These are phyloP conservation scores for Pseudopithomyces chartarum DNA, from an alignment of 2,329 filamentous ascomycete species.

Conservation along the genomic window DNA sequence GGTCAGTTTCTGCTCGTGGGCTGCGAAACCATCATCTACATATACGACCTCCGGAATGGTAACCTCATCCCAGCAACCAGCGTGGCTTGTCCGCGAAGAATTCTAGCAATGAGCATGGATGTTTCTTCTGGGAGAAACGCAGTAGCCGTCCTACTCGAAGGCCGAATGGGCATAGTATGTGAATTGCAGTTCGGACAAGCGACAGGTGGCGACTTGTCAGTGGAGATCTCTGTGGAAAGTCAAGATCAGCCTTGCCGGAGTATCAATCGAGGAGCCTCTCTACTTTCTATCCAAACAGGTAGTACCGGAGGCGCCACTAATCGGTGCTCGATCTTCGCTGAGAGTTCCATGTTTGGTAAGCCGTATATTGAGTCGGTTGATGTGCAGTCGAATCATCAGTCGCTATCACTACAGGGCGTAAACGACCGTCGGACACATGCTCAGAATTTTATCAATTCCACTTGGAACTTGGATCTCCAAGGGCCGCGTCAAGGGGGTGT, in stretches of 20 bases:
- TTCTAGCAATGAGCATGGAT: slow-evolving; percentile 67
- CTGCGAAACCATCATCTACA: slow-evolving; percentile 58
- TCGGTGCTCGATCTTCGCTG: slow-evolving; percentile 1
- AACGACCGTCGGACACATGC: slow-evolving; percentile 25
- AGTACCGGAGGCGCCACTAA: slow-evolving; percentile 15
- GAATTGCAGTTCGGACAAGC: slow-evolving; percentile 44
- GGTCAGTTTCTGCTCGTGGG: slow-evolving; percentile 63
- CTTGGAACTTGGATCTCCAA: slow-evolving; percentile 35
- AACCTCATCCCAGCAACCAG: slow-evolving; percentile 55
- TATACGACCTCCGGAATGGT: slow-evolving; percentile 56
- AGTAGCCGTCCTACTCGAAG: slow-evolving; percentile 64
- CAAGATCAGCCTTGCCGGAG: slow-evolving; percentile 11
- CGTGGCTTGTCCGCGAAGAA: slow-evolving; percentile 61
- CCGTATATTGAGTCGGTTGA: slow-evolving; percentile 31
- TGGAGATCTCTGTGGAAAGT: slow-evolving; percentile 18
- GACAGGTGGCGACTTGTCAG: slow-evolving; percentile 1
- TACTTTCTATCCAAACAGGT: slow-evolving; percentile 14
- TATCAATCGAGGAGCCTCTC: slow-evolving; percentile 12
- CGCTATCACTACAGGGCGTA: slow-evolving; percentile 25
- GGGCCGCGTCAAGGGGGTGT: slow-evolving; percentile 8
- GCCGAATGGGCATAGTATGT: slow-evolving; percentile 65
- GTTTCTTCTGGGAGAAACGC: slow-evolving; percentile 60
- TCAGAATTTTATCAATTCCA: slow-evolving; percentile 34
- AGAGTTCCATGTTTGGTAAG: slow-evolving; percentile 7
- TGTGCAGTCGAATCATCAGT: slow-evolving; percentile 29